A percentile compares a stretch with the other conserved stretches of the same genome.
These are phyloP conservation scores for Aspergillus coremiiformis DNA, from an alignment of 495 filamentous ascomycete genomes.

Conservation along the genomic window DNA sequence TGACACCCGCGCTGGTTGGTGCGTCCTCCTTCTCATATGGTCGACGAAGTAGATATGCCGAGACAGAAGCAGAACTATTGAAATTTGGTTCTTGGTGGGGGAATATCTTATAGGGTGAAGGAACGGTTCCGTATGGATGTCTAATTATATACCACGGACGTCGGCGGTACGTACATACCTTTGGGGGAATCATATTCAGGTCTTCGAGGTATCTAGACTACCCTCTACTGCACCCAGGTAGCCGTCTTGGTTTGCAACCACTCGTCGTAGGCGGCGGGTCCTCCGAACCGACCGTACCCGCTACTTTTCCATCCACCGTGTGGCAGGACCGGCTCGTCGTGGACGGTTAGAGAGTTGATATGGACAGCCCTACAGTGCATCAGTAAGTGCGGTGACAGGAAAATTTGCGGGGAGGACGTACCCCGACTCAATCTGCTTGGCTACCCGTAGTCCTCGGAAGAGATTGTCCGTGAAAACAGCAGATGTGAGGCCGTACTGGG, in stretches of 20 bases:
- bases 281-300: slow-evolving; percentile 69
- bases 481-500: slow-evolving; percentile 44
- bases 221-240: slow-evolving; percentile 54
- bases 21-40: background rate
- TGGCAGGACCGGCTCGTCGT: slow-evolving; percentile 72
- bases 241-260: slow-evolving; percentile 82
- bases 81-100: background rate
- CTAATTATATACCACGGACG: slow-evolving; percentile 1
- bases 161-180: background rate
- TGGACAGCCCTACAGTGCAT: slow-evolving; percentile 56
- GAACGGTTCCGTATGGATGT: background rate
- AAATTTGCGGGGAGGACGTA: slow-evolving; percentile 16
- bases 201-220: background rate
- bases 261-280: slow-evolving; percentile 53
- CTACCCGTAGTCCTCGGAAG: slow-evolving; percentile 40
- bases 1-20: background rate
- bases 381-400: background rate
- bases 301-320: slow-evolving; percentile 84
- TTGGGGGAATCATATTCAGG: background rate
- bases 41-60: background rate
- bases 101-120: background rate
- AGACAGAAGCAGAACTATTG: background rate
- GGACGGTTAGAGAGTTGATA: slow-evolving; percentile 78
- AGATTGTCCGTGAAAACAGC: slow-evolving; percentile 44
- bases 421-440: slow-evolving; percentile 45